Evolutionary conservation across 768 basidiomycete genomes (phyloP).

Genomic region (Suillus alpinus): DNA sequence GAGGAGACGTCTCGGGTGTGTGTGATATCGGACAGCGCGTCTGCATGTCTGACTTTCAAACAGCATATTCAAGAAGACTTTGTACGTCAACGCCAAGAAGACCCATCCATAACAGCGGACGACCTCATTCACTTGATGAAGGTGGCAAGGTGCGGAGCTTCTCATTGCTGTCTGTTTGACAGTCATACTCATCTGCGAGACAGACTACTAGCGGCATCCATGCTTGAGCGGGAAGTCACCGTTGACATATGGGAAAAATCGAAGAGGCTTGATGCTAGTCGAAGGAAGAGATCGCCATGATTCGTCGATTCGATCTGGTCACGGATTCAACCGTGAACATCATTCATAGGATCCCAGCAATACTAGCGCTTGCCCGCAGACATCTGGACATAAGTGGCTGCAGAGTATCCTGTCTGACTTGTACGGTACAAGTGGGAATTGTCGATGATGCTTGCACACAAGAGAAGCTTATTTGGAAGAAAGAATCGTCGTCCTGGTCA

Average conservation of each 20-base stretch:
- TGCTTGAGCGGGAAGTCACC: constrained; percentile 54
- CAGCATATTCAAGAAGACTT: constrained; percentile 81
- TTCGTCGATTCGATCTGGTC: not conserved
- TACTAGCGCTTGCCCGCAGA: not conserved
- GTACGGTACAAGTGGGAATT: not conserved
- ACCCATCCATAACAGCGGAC: constrained; percentile 45
- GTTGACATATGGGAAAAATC: constrained; percentile 60
- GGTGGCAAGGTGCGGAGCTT: constrained; percentile 57
- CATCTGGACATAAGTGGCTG: not conserved
- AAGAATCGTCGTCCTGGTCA: not conserved
- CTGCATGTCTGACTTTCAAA: not conserved
- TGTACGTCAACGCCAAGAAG: constrained; percentile 41
- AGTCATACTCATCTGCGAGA: constrained; percentile 8
- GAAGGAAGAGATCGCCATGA: constrained; percentile 23
- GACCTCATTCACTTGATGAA: constrained; percentile 68
- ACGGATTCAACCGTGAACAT: not conserved
- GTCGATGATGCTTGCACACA: not conserved
- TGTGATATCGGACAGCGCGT: constrained; percentile 1
- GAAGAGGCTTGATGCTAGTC: constrained; percentile 54
- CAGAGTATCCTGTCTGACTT: not conserved
- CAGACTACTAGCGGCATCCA: constrained; percentile 64
- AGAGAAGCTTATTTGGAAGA: too few relatives aligned
- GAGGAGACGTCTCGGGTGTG: constrained; percentile 60
- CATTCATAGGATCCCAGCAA: not conserved
- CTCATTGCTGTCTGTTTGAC: not conserved